These are phyloP conservation scores for Atractiella rhizophila DNA, from an alignment of 768 basidiomycete species.

Conservation along the genomic window DNA sequence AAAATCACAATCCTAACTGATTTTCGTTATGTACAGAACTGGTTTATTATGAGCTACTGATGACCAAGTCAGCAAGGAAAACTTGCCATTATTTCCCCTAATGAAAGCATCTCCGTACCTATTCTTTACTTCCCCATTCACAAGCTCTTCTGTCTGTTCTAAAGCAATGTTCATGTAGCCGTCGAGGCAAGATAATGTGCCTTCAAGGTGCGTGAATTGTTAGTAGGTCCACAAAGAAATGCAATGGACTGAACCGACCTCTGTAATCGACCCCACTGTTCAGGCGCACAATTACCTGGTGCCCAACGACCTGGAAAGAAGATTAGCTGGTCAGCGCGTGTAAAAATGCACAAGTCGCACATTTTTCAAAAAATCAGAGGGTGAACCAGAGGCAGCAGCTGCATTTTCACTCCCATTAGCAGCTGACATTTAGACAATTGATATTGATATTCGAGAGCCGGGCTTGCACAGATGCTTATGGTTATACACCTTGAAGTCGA, in stretches of 20 bases:
- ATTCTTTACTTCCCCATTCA: conserved; percentile 62
- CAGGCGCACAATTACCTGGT: conserved; percentile 69
- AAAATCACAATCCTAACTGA: no score
- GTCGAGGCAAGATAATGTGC: conserved; percentile 77
- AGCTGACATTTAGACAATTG: no score
- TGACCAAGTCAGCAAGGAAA: no score
- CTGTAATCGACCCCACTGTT: conserved; percentile 81
- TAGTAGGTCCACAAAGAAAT: background rate
- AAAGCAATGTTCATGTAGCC: conserved; percentile 96
- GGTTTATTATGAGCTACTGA: no score
- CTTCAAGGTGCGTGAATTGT: conserved; percentile 24
- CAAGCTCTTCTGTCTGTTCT: conserved; percentile 90
- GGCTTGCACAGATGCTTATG: no score
- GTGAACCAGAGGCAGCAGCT: no score
- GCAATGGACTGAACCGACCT: conserved; percentile 29
- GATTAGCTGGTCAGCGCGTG: no score
- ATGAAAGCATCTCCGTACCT: conserved; percentile 85
- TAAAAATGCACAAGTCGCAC: no score
- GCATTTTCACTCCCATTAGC: no score
- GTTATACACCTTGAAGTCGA: no score
- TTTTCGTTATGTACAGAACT: no score
- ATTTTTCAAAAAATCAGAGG: conserved; percentile 25
- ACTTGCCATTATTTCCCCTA: conserved; percentile 65
- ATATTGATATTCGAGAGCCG: no score
- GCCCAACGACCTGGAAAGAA: conserved; percentile 94